phyloP scores from a whole-genome alignment of 2,329 filamentous ascomycete species.

The Penicillium sp. region DNA sequence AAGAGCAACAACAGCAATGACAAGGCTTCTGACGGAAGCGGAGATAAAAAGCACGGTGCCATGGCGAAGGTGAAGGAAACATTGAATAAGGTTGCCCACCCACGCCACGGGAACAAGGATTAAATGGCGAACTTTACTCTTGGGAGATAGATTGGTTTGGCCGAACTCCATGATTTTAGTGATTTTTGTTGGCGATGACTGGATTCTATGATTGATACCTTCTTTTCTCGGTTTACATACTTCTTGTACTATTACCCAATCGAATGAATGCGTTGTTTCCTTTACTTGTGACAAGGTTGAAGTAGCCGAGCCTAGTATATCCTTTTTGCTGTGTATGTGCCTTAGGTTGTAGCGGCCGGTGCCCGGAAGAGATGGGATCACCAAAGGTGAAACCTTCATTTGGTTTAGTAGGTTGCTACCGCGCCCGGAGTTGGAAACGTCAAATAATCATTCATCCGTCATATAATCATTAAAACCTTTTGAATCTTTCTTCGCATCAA shows the following conservation, averaged over 20 bases:
- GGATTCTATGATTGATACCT: neutral
- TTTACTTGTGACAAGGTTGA: too few relatives aligned
- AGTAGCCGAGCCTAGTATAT: too few relatives aligned
- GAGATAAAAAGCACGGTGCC: conserved; percentile 16
- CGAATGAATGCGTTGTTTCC: neutral
- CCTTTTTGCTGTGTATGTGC: too few relatives aligned
- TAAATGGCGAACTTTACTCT: neutral
- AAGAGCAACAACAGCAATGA: neutral
- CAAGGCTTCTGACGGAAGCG: neutral
- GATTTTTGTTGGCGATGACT: neutral
- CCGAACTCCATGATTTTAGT: neutral
- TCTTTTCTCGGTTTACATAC: neutral
- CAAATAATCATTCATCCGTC: too few relatives aligned
- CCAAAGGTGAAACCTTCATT: too few relatives aligned
- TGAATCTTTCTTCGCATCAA: too few relatives aligned
- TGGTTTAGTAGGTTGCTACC: too few relatives aligned
- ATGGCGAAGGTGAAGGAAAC: conserved; percentile 25
- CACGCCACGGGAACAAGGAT: neutral
- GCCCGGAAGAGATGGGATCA: too few relatives aligned
- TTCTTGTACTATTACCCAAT: neutral
- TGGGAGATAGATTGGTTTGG: neutral
- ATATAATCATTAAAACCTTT: too few relatives aligned
- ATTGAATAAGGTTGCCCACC: conserved; percentile 22
- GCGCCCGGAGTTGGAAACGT: too few relatives aligned
- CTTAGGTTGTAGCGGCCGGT: too few relatives aligned